Evolutionary conservation across 1,139 yeast genomes (phyloP).

Genomic region (Pichia sp.): DNA sequence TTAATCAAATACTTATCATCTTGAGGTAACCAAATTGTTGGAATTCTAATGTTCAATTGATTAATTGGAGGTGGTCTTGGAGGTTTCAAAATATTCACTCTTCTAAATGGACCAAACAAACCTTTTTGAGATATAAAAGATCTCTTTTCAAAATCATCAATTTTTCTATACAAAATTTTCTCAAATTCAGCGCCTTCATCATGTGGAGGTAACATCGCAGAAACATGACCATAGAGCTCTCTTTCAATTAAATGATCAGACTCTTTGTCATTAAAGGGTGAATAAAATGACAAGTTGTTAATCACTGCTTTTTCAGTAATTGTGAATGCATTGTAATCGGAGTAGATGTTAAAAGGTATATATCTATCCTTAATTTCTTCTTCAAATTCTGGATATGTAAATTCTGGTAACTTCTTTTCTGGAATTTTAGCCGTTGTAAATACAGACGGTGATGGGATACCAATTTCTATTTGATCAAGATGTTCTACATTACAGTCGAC

Average conservation of each 20-base stretch:
- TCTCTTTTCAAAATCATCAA: constrained; percentile 33
- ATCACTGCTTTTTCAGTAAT: constrained; percentile 49
- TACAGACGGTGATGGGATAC: neutral
- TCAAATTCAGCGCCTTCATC: constrained; percentile 55
- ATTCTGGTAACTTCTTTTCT: constrained; percentile 25
- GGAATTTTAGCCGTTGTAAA: neutral
- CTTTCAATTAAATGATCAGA: constrained; percentile 28
- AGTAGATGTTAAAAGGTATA: constrained; percentile 52
- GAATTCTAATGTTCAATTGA: constrained; percentile 74
- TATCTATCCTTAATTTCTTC: constrained; percentile 19
- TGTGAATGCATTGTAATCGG: constrained; percentile 47
- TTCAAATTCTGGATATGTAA: constrained; percentile 26
- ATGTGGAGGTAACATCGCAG: constrained; percentile 54
- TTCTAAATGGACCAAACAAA: constrained; percentile 52
- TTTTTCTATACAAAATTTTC: constrained; percentile 51
- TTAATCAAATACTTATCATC: constrained; percentile 79
- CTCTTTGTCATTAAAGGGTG: constrained; percentile 42
- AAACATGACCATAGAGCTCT: constrained; percentile 39
- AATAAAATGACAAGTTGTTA: constrained; percentile 47
- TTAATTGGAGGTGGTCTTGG: constrained; percentile 84
- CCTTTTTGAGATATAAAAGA: constrained; percentile 44
- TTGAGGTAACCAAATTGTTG: constrained; percentile 93
- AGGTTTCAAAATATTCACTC: constrained; percentile 61
- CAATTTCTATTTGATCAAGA: neutral
- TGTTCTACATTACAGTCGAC: constrained; percentile 11